Evolutionary conservation across 2,329 filamentous ascomycete species (phyloP), one percentile per base, ranked within the genome.

Genomic region (Hypocreales sp.): DNA sequence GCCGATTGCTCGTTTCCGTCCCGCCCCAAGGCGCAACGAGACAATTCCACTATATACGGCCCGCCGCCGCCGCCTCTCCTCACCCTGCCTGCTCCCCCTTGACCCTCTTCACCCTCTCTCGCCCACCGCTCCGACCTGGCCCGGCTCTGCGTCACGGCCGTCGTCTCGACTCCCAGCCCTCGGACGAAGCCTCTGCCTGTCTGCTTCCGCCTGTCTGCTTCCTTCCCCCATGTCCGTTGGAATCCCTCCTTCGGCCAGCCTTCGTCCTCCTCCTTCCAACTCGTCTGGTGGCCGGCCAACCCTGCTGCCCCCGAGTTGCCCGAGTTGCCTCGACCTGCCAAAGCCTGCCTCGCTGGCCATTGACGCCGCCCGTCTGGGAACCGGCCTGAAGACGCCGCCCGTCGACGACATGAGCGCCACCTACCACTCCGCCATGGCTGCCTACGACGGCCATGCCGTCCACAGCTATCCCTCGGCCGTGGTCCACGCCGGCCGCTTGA

Each of bases 351-450:
- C 36, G 22, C 32, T 39, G 27, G 30, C 29, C 28, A 22, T 40
- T 33, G 30, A 35, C 29, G 30, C 36, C 26, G 27, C 29, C 20
- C 31, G 28, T 22, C 29, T 35, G 28, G 44, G 39, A 31, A 44
- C 45, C 44, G 61, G 64, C 34, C 55, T 67, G 40, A 53, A 50
- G 41, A 66, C 62, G 32, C 64, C 64, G 27, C 64, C 62, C 22
- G 45, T 52, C 37, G 63, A 67, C 51, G 53, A 57, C 33, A 61
- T 70, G 66, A 63, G 56, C 38, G 51, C 61, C 34, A 51, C 59
- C n/a, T 68, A 67, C 37, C 60, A 64, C 27, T 50, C 56, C 9
- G 47, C 56, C 29, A 51, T 61, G 40, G 51, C 57, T 32, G 53
- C 55, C 28, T 67, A 64, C 45, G 56, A 61, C 22, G 50, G 43